These are phyloP conservation scores for Backusella psychrophila DNA, from an alignment of 192 early-diverging fungal genomes.

Conservation along the genomic window DNA sequence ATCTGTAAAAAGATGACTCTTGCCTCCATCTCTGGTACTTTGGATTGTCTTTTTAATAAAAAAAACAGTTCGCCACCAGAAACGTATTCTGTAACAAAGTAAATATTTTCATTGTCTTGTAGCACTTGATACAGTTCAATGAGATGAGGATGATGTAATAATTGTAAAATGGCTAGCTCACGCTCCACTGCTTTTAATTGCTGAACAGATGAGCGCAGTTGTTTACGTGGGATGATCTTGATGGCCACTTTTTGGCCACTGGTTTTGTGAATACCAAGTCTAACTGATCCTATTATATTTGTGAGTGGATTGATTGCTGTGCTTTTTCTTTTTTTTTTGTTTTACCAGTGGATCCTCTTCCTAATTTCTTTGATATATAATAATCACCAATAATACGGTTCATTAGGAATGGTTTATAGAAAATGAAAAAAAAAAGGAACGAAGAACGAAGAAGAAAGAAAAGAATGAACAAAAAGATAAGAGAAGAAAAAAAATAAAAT, in stretches of 20 bases:
- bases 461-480: not conserved
- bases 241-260: slow-evolving; percentile 33
- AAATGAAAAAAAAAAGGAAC: not conserved
- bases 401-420: not conserved
- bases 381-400: not conserved
- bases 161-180: slow-evolving; percentile 28
- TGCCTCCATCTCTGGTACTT: slow-evolving; percentile 48
- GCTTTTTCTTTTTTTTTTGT: not conserved
- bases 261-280: slow-evolving; percentile 22
- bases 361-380: not conserved
- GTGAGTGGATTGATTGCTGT: not conserved
- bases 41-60: not conserved
- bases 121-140: slow-evolving; percentile 23
- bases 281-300: slow-evolving; percentile 19
- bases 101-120: slow-evolving; percentile 25
- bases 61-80: slow-evolving; percentile 23
- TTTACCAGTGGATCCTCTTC: slow-evolving; percentile 8
- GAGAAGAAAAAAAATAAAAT: not conserved
- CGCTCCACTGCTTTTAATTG: slow-evolving; percentile 12
- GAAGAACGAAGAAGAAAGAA: slow-evolving; percentile 1
- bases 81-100: slow-evolving; percentile 29
- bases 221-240: slow-evolving; percentile 25
- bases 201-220: slow-evolving; percentile 4
- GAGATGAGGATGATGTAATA: slow-evolving; percentile 25
- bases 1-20: slow-evolving; percentile 70